Base-by-base conservation (phyloP, 495 filamentous ascomycete species). In the Glutinoglossum americanum region DNA sequence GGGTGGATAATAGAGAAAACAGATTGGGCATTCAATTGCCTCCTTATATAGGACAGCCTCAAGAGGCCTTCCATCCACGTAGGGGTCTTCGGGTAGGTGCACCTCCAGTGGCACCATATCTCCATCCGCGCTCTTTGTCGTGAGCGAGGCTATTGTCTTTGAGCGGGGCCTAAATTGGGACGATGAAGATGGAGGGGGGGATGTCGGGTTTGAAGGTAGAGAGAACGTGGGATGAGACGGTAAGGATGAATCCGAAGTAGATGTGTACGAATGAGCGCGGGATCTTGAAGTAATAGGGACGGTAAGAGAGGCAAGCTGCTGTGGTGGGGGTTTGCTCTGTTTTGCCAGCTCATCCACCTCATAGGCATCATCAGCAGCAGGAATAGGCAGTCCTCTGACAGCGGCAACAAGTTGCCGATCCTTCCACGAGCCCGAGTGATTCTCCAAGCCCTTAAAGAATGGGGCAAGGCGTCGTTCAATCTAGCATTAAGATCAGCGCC, bases 11-110 rank as follows among this genome's bases (percentile, higher is more conserved):
- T 88, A 90, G 27, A 98, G 71, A 66, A 96, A 93, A 71, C 92
- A 98, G 56, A 98, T 94, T 23, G 93, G 90, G 65, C 92, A 98
- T 70, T 98, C 92, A 41, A 74, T 72, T 19, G 85, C 81, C 62
- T 90, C 80, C 67, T 94, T 94, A 71, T 98, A 98, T 0, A 97
- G 72, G 61, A 87, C 89, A 0, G 87, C 89, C 64, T 97, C 93
- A 51, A 96, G 75, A 4, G 82, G 82, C 59, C 93, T 88, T 8
- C 93, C 90, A 64, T 96, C 93, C 49, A 96, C 85, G 61, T 82
- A 89, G 0, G 87, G 85, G 58, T 95, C 86, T 55, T 82, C 78
- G 17, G 87, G 82, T 1, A 95, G 72, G 57, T 83, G 77, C 21
- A 93, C 76, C 69, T 95, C 89, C 45, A 83, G 80, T 2, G 84